These are phyloP conservation scores for Chaetomium sp. DNA, from an alignment of 2,329 filamentous ascomycete species.

Conservation along the genomic window DNA sequence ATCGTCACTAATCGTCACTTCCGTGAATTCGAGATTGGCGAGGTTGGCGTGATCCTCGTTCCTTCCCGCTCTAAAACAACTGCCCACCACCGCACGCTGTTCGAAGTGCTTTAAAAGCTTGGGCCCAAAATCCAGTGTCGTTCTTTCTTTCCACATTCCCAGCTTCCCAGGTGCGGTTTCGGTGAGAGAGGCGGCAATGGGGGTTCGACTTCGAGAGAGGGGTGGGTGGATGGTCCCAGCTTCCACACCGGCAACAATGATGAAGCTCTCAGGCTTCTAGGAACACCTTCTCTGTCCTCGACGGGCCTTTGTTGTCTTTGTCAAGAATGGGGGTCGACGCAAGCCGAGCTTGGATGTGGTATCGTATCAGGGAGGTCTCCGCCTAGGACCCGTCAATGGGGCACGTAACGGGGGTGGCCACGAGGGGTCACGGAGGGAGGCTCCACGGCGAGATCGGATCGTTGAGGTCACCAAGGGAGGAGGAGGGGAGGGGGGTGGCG, in stretches of 20 bases:
- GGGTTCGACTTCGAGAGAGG: not conserved
- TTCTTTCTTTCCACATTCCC: conserved; percentile 9
- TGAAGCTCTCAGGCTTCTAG: not conserved
- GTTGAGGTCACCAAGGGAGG: conserved; percentile 13
- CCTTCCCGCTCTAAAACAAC: not conserved
- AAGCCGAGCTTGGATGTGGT: not conserved
- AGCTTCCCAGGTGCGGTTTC: not conserved
- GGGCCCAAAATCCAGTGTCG: not conserved
- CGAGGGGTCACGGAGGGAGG: conserved; percentile 21
- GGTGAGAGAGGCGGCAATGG: not conserved
- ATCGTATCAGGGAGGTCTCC: conserved; percentile 21
- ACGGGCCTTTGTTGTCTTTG: conserved; percentile 12
- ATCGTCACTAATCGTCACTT: not conserved
- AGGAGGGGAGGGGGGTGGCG: conserved; percentile 2
- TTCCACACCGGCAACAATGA: not conserved
- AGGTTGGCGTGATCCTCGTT: not conserved
- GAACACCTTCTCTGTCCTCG: not conserved
- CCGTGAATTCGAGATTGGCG: not conserved
- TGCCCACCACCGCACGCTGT: not conserved
- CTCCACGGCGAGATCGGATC: conserved; percentile 25
- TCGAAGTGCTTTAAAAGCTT: not conserved
- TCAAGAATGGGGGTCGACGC: conserved; percentile 7
- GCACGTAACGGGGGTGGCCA: conserved; percentile 18
- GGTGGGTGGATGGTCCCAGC: not conserved
- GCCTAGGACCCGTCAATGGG: conserved; percentile 5